phyloP scores from a whole-genome alignment of 768 basidiomycete species.

The Lactarius trivialis region DNA sequence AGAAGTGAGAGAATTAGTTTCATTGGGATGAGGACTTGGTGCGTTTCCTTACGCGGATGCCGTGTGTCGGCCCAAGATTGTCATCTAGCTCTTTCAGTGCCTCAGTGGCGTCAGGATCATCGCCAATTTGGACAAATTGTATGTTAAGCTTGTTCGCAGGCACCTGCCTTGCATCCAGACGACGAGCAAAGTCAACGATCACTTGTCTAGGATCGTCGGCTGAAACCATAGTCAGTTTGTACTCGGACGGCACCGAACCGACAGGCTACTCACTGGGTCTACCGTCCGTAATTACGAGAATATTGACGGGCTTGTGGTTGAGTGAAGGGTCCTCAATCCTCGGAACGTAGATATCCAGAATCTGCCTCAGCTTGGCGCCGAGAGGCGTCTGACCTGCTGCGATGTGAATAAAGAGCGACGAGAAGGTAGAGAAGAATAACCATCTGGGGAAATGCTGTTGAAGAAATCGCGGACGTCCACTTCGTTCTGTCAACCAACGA shows the following conservation, averaged over 20 bases:
- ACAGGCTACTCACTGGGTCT: conserved; percentile 33
- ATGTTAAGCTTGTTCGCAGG: conserved; percentile 32
- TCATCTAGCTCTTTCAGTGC: conserved; percentile 27
- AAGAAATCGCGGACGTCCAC: conserved; percentile 12
- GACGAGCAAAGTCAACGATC: conserved; percentile 23
- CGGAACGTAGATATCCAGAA: conserved; percentile 35
- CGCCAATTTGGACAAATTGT: conserved; percentile 39
- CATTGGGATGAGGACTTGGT: too few relatives aligned
- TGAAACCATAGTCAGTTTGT: neutral
- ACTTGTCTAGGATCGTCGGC: conserved; percentile 24
- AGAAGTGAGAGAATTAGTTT: neutral
- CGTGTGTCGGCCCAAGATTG: conserved; percentile 8
- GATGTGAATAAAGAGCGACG: conserved; percentile 15
- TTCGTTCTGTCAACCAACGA: conserved; percentile 11
- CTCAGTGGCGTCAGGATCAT: conserved; percentile 27
- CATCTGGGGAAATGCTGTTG: conserved; percentile 12
- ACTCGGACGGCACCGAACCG: too few relatives aligned
- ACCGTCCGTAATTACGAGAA: conserved; percentile 36
- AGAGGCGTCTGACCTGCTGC: conserved; percentile 33
- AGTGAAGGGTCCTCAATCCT: conserved; percentile 27
- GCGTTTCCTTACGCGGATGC: conserved; percentile 14
- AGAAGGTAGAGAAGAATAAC: neutral
- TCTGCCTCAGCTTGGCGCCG: conserved; percentile 33
- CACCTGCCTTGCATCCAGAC: conserved; percentile 30
- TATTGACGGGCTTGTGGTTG: conserved; percentile 32